phyloP scores from a whole-genome alignment of 176 grass and related monocot genomes.

The Juncus inflexus region DNA sequence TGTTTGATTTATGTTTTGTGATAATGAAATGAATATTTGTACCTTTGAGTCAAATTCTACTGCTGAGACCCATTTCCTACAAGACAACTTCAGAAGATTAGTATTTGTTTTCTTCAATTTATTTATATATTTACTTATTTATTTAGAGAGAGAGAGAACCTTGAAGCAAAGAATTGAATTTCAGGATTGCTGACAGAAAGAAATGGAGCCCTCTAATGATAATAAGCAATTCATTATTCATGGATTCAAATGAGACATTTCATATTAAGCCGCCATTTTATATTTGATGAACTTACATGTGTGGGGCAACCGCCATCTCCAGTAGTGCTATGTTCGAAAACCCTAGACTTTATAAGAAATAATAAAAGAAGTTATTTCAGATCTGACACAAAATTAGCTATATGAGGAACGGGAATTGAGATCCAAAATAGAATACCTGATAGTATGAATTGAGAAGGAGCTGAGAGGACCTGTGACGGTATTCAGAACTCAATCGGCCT shows the following conservation, averaged over 20 bases:
- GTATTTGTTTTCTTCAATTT: conserved; percentile 10
- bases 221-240: conserved; percentile 23
- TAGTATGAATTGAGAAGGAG: conserved; percentile 58
- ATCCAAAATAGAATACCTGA: conserved; percentile 37
- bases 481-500: conserved; percentile 44
- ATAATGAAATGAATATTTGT: conserved; percentile 22
- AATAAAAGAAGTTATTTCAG: conserved; percentile 14
- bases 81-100: conserved; percentile 31
- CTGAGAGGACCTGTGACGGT: conserved; percentile 44
- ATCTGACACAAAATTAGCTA: not conserved
- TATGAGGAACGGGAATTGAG: not conserved
- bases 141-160: conserved; percentile 31
- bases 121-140: conserved; percentile 8
- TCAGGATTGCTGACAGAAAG: conserved; percentile 26
- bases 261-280: conserved; percentile 21
- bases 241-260: not conserved
- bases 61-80: conserved; percentile 63
- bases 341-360: conserved; percentile 39
- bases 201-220: conserved; percentile 36
- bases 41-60: conserved; percentile 94
- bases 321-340: conserved; percentile 43
- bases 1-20: not conserved
- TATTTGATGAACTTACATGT: conserved; percentile 43
- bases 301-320: conserved; percentile 40
- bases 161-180: conserved; percentile 25